Percentiles rank a stretch among this genome's conserved stretches.
These are phyloP conservation scores for Moricandia arvensis DNA, from an alignment of 345 rosid genomes.

Conservation along the genomic window DNA sequence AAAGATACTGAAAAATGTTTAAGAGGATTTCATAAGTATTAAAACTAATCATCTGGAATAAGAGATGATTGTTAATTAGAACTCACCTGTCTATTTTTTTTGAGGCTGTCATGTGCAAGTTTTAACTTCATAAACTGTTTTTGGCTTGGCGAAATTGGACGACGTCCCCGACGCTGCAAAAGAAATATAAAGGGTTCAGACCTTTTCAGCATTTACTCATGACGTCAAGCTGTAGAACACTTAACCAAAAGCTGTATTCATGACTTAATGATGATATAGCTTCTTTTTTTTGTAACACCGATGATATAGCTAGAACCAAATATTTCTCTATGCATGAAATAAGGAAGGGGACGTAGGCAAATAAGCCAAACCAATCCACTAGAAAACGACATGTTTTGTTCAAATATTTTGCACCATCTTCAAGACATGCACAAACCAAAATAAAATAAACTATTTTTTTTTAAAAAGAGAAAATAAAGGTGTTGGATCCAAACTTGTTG, in stretches of 20 bases:
- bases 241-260: not conserved
- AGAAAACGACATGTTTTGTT: not conserved
- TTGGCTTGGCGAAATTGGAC: not conserved
- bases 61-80: not conserved
- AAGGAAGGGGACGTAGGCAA: not conserved
- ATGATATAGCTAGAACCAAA: not conserved
- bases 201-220: conserved; percentile 10
- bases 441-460: not conserved
- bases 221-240: not conserved
- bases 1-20: conserved; percentile 3
- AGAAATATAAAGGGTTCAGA: not conserved
- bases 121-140: not conserved
- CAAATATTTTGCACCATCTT: not conserved
- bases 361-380: not conserved
- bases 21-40: not conserved
- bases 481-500: not conserved
- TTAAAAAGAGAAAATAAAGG: not conserved
- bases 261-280: not conserved
- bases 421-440: not conserved
- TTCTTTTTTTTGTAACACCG: not conserved
- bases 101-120: not conserved
- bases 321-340: not conserved
- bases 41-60: not conserved
- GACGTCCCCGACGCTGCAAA: conserved; percentile 1
- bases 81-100: not conserved